Conservation (phyloP, 1,284 basidiomycete species). For the Trametes versicolor region DNA sequence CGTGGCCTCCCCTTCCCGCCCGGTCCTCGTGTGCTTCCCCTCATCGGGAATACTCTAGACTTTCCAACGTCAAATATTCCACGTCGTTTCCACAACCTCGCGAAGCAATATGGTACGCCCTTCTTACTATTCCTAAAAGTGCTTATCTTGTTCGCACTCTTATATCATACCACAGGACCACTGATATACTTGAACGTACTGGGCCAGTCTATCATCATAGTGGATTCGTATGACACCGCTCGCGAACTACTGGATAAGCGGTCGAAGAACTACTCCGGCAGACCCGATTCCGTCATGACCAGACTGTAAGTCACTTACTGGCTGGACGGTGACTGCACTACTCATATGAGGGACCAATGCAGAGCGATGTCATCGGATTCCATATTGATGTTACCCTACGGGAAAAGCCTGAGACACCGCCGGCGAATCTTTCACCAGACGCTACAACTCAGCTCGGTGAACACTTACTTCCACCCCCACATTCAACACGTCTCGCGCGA, state of each 20-base stretch:
- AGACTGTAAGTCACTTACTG: constrained; percentile 28
- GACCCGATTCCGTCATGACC: constrained; percentile 20
- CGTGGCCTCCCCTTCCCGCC: too few species aligned
- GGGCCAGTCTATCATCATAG: constrained; percentile 18
- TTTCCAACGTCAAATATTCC: too few species aligned
- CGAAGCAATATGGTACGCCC: too few species aligned
- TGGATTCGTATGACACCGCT: constrained; percentile 28
- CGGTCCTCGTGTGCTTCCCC: too few species aligned
- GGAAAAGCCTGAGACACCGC: constrained; percentile 18
- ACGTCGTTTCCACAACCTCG: too few species aligned
- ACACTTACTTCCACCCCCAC: background rate
- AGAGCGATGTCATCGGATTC: constrained; percentile 9
- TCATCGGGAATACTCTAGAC: too few species aligned
- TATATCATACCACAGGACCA: too few species aligned
- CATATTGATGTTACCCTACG: constrained; percentile 21
- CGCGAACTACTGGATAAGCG: constrained; percentile 31
- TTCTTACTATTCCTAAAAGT: too few species aligned
- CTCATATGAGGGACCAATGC: background rate
- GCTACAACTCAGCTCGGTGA: constrained; percentile 4
- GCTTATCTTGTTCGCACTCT: too few species aligned
- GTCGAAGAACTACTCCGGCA: constrained; percentile 27
- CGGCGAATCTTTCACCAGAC: constrained; percentile 26
- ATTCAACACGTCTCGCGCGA: background rate
- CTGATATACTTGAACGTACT: constrained; percentile 20
- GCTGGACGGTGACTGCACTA: too few species aligned